Percentiles rank a stretch among this genome's conserved stretches.
phyloP scores from a whole-genome alignment of 164 flowering plant species.

The Annona squamosa region DNA sequence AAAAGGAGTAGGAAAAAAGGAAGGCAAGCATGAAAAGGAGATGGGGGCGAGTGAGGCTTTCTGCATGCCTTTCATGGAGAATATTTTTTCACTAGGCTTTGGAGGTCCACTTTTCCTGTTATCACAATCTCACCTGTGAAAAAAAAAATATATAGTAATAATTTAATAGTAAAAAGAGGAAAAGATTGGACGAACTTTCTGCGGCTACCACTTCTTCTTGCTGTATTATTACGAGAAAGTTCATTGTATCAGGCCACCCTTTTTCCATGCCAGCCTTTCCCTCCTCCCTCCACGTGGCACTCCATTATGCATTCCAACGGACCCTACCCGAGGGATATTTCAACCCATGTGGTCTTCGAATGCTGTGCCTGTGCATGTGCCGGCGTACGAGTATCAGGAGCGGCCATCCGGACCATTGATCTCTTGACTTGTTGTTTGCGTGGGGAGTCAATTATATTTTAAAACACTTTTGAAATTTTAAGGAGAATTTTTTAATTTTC shows the following conservation, averaged over 20 bases:
- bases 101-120: background rate
- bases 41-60: background rate
- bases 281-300: constrained; percentile 1
- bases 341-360: background rate
- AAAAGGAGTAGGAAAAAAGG: no score
- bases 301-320: background rate
- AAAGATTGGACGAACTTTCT: background rate
- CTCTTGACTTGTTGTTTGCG: no score
- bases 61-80: background rate
- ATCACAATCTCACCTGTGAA: background rate
- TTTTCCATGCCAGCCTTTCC: background rate
- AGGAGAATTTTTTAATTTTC: no score
- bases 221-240: background rate
- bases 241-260: background rate
- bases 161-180: background rate
- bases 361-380: no score
- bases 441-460: no score
- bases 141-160: background rate
- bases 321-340: background rate
- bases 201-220: background rate
- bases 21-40: no score
- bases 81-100: background rate
- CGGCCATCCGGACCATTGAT: no score
- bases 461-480: no score
- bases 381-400: no score